Evolutionary conservation across 2,329 filamentous ascomycete genomes (phyloP), one percentile per base, ranked within the genome.

Genomic region (Colletotrichum sp.): DNA sequence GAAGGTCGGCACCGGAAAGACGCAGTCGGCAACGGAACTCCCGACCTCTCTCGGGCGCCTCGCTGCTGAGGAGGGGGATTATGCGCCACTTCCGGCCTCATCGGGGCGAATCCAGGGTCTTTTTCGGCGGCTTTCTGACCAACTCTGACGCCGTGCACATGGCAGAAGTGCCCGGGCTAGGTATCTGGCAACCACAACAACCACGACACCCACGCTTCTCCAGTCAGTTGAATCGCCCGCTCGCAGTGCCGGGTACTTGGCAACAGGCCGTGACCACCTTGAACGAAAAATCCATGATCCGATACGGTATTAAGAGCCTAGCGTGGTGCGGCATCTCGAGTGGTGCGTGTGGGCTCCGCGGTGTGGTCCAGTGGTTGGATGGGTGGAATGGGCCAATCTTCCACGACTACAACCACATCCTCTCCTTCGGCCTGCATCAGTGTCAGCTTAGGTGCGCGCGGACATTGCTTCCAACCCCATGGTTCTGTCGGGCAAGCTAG

Each of bases 71-170:
- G 36, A 63, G 44, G 36, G 25, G 34, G 49, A 25, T n/a, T 44
- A 44, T 49, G 39, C 74, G 74, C 71, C 74, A 70, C 65, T 68
- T 49, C 74, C 74, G 71, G 65, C 71, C 61, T 34, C 25, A 70
- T 74, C 65, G 59, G 71, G 29, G 72, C 72, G 69, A 76, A 74
- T 74, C 70, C 32, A 74, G 74, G 70, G 71, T 74, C 64, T 36
- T 44, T 72, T 39, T 77, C 66, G 71, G 75, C 75, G 71, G 71
- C 34, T 77, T 66, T 66, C 34, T 75, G 61, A 34, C 36, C 55
- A 69, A 63, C 44, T 29, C 71, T 66, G 32, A 75, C 71, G 75
- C 65, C 71, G 57, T 75, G 70, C 44, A 44, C 72, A 75, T 68
- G 44, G 72, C 49, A 75, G 39, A 44, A 25, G 34, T 49, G 59